Evolutionary conservation across 805 yeast genomes (phyloP), one percentile per base, ranked within the genome.

Genomic region (Yarrowia divulgata): DNA sequence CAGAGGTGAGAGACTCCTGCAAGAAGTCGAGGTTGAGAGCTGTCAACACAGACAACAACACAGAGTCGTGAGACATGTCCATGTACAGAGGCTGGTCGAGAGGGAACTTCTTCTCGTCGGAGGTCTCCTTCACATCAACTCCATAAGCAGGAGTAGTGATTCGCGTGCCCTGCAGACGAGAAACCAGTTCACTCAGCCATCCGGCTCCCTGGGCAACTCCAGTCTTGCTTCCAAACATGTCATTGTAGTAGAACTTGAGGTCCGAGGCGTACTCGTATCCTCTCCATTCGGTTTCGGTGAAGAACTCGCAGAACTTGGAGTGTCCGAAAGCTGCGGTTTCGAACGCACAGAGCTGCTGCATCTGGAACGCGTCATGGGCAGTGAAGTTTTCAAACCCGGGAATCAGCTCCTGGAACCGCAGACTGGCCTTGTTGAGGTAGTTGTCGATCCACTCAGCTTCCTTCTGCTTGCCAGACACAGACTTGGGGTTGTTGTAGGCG

Each of bases 11-110:
- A 49, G 81, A 79, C 3, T 71, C 81, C 79, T 69, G 83, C 71
- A 71, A 72, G 71, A 77, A 74, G 49, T 75, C 74, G 58, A 90
- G 76, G 8, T 91, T 93, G 60, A 90, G 78, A 1, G 94, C 90
- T 37, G 90, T 80, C 73, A 88, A 79, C 73, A 83, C 87, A 50
- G 88, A 80, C 71, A 87, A 81, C 50, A 90, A 77, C 71, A 88
- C 89, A 46, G 89, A 84, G 76, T 91, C 97, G 75, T 91, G 97
- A 16, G 91, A 82, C 80, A 90, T 88, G 72, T 87, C 89, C 72
- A 90, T 81, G 82, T 88, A 88, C 58, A 90, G 80, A 69, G 84
- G 83, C 75, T 77, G 85, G 70, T 80, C 83, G 32, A 77, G 71
- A 23, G 84, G 84, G 75, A 81, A 80, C 12, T 76, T 73, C 23